Evolutionary conservation across 1,284 basidiomycete species (phyloP), one percentile per base, ranked within the genome.

Genomic region (Fomitopsis schrenkii): DNA sequence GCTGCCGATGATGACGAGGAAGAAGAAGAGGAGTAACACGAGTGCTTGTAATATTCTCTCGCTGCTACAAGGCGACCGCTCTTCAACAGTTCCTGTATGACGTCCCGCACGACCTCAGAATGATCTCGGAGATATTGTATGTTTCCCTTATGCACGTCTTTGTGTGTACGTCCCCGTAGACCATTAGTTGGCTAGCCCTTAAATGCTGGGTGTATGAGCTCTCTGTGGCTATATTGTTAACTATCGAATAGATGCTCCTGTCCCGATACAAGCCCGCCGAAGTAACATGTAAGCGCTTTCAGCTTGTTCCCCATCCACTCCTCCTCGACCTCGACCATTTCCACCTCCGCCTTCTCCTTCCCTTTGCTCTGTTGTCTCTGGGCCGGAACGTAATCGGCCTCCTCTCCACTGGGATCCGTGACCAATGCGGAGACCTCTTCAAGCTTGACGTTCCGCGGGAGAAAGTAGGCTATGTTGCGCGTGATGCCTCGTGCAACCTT

Each of bases 291-390:
- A 62, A 93, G 73, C 0, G 91, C 91, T 68, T 95, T 96, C 56
- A 95, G 76, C 74, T 94, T 95, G 17, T 76, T 77, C 2, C 90
- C 87, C 88, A 93, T 93, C 91, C 92, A 95, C 70, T 92, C 90
- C 71, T 95, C 93, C 70, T 96, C 93, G 10, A 95, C 81, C 69
- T 95, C 93, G 2, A 95, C 80, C 69, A 72, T 77, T 71, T 91
- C 74, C 15, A 54, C 9, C 15, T 22, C 22, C n/a, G 12, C 85
- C 50, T 71, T 68, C 17, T 70, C 68, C 55, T 67, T 54, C 52
- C 40, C 57, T 62, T 55, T 63, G 58, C 42, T 45, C 62, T 28
- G n/a, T 42, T 35, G 50, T 15, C 33, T 22, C 14, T 57, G 17
- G 3, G 55, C 30, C 2, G 26, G 19, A 12, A 48, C 57, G 15